Evolutionary conservation across 2,329 filamentous ascomycete species (phyloP), one percentile per base, ranked within the genome.

Genomic region (Fusarium pseudograminearum): DNA sequence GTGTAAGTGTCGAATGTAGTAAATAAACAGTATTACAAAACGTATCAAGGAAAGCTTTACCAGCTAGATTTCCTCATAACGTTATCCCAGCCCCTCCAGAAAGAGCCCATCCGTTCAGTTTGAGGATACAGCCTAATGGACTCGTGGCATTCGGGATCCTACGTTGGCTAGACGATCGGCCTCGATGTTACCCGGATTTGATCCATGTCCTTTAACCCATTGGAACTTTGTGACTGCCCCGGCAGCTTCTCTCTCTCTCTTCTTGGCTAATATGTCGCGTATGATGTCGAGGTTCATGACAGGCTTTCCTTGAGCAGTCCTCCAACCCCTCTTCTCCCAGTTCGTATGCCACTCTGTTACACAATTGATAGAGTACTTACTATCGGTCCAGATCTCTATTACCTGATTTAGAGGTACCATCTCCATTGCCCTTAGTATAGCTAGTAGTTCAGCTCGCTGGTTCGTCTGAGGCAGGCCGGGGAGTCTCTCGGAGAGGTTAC

Each of bases 371-470:
- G 93, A 87, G 81, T 98, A 98, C 75, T 90, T 90, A 79, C 92
- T 96, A 80, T 99, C 96, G n/a, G 90, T 94, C 77, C 90, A 87
- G 70, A 99, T 97, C 59, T 90, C 86, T 15, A 97, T 86, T 63
- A 89, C 84, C 60, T 91, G 86, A 61, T 90, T 84, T 18, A 87
- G 80, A 1, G 92, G 90, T 3, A 90, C 89, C 46, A 91, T 87
- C 75, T 98, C 89, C 24, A 98, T 84, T 1, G 94, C 94, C 60
- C 94, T 91, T 31, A 93, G 84, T 67, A 98, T 91, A 10, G 94
- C 96, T 26, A 92, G 94, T 61, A 99, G 84, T 81, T 99, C 96
- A n/a, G 95, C 96, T 5, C 96, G 92, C 79, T 98, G 93, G 78
- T 99, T 99, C 1, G 96, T 98, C 80, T 98, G 96, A 12, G 85